Base-by-base conservation (phyloP, 768 basidiomycete species). In the Sarcodon sp. region DNA sequence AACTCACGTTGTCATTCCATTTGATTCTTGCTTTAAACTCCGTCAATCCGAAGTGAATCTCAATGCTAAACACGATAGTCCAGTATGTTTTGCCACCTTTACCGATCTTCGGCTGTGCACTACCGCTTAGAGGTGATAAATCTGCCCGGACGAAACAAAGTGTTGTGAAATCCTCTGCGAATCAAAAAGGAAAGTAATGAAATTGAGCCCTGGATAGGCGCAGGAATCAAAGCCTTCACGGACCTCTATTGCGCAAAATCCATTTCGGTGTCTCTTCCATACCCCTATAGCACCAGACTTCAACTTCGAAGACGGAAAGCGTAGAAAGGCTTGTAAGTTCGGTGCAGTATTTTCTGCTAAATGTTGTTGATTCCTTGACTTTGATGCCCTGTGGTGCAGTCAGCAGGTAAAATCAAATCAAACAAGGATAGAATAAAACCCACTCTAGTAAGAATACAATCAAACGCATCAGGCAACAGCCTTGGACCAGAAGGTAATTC, bases 201-300 rank as follows among this genome's bases (percentile, higher is more conserved):
- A 27, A 3, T 27, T 27, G 21, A 27, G 35, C 16, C 13, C 32
- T 34, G 13, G 45, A 27, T 27, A 27, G 21, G 21, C 21, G 21
- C 21, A 4, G 21, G 4, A 27, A 27, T 27, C 21, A 27, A 27
- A 39, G 18, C 10, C 32, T 49, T 10, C 43, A 41, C 34, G 10
- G 56, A 73, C 55, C 56, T 50, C 73, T 71, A 12, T 74, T 65
- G 47, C 84, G 67, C 43, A 77, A 68, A 46, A 88, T 87, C 85
- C 85, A 87, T 54, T 78, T 75, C 0, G 85, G 85, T 33, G 81
- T 66, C 6, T 63, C 67, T 53, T 81, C 76, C 41, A 80, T 80
- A n/a, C 85, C 84, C 57, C 85, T 69, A 62, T 76, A 88, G 58
- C 85, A 87, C 85, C 85, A 87, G 54, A 88, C 74, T 60, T 87